Conservation (phyloP, 768 basidiomycete species). For the Auriscalpium orientale region DNA sequence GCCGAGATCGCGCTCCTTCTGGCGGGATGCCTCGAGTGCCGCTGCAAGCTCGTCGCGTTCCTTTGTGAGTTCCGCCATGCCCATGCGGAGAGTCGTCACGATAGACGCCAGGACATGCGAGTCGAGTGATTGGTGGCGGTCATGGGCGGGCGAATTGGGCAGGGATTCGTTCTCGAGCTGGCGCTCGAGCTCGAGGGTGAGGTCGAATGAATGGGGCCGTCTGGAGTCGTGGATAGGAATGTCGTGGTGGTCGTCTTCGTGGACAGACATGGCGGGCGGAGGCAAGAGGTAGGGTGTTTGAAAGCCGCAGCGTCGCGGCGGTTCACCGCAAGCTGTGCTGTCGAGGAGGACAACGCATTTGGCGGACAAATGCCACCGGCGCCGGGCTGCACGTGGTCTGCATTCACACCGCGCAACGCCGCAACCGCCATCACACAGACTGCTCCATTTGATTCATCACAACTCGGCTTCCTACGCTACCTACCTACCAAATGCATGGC, state of each 20-base stretch:
- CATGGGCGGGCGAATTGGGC: slow-evolving; percentile 32
- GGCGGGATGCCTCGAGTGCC: slow-evolving; percentile 40
- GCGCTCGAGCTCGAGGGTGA: slow-evolving; percentile 71
- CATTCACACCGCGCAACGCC: no score
- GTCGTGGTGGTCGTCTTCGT: slow-evolving; percentile 17
- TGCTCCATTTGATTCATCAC: no score
- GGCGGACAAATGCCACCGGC: no score
- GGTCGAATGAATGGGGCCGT: slow-evolving; percentile 47
- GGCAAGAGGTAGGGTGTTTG: no score
- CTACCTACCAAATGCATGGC: no score
- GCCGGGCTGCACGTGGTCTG: no score
- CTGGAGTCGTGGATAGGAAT: slow-evolving; percentile 18
- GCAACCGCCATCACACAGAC: no score
- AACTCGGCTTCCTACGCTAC: no score
- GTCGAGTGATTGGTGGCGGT: slow-evolving; percentile 52
- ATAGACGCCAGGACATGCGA: slow-evolving; percentile 71
- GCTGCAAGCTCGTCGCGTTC: slow-evolving; percentile 64
- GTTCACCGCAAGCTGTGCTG: no score
- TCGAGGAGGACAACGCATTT: no score
- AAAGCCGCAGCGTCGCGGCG: no score
- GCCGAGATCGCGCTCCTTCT: slow-evolving; percentile 51
- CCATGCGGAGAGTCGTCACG: slow-evolving; percentile 63
- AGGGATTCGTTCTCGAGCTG: slow-evolving; percentile 63
- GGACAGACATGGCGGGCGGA: slow-evolving; percentile 22
- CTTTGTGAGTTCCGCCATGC: slow-evolving; percentile 52